Evolutionary conservation across 306 rosid species (phyloP), one percentile per base, ranked within the genome.

Genomic region (Cicer arietinum): DNA sequence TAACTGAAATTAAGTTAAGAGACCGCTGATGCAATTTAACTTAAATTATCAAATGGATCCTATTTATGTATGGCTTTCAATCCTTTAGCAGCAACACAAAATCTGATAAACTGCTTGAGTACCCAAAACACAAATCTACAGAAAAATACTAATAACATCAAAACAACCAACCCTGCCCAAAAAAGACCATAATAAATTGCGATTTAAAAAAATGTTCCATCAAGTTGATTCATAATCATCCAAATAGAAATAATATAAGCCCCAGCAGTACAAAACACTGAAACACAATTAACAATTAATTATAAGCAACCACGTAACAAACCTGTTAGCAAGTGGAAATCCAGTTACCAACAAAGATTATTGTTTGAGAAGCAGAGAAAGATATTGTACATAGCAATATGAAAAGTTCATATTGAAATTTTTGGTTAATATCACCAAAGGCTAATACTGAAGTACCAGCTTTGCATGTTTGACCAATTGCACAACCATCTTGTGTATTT

Each of bases 361-460:
- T 54, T 42, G 43, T 53, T 6, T 59, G 67, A 50, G 86, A 73
- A 12, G 77, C 83, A 0, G 74, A 60, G 59, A 82, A 82, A 42
- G 86, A 78, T 6, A 73, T 6, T 48, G 85, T 77, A 17, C 77
- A 70, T 7, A 77, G 14, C 9, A 65, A 3, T 4, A 76, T n/a
- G 69, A 71, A 82, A 6, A 57, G 6, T 5, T 71, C 75, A 46
- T 63, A 71, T 3, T 6, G 1, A 0, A 1, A 0, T 45, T 9
- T 64, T 7, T 70, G 74, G 0, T 41, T 0, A 1, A 0, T 18
- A 39, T 12, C 39, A 30, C 79, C 62, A 64, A 5, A 72, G 10
- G 69, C 82, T 7, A 82, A 30, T 4, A 82, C 76, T 5, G 85
- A 71, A 10, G 82, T 82, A 6, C 82, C 79, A 57, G 75, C 76